phyloP scores from a whole-genome alignment of 352 stramenopile species.

The Globisporangium carolinianum region DNA sequence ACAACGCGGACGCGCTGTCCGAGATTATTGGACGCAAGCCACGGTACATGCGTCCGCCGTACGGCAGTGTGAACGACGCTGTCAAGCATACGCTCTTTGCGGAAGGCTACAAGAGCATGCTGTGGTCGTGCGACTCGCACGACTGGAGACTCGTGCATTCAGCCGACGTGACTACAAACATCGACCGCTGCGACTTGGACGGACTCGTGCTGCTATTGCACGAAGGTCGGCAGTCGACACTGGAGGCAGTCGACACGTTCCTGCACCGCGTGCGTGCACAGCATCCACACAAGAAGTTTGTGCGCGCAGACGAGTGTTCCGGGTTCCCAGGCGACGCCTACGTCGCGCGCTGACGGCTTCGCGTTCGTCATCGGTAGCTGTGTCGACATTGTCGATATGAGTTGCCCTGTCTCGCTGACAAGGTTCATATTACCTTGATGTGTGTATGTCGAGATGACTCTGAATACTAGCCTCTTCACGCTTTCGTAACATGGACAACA shows the following conservation, averaged over 20 bases:
- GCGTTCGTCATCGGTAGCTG: no score
- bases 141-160: constrained; percentile 1
- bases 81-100: neutral
- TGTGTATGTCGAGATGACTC: no score
- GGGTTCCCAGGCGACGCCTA: constrained; percentile 3
- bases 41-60: constrained; percentile 10
- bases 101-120: constrained; percentile 8
- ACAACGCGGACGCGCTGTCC: constrained; percentile 1
- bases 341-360: neutral
- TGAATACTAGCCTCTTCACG: no score
- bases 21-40: constrained; percentile 1
- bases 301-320: constrained; percentile 7
- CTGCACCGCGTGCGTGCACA: neutral
- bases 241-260: constrained; percentile 7
- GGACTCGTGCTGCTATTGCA: constrained; percentile 6
- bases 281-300: constrained; percentile 6
- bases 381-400: no score
- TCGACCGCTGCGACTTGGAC: constrained; percentile 1
- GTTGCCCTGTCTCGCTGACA: no score
- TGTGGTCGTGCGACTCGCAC: constrained; percentile 9
- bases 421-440: no score
- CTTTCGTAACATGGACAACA: no score
- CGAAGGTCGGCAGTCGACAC: constrained; percentile 4
- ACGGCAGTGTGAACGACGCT: neutral
- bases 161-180: constrained; percentile 1